These are phyloP conservation scores for Diutina ranongensis DNA, from an alignment of 1,139 yeast genomes.

Conservation along the genomic window DNA sequence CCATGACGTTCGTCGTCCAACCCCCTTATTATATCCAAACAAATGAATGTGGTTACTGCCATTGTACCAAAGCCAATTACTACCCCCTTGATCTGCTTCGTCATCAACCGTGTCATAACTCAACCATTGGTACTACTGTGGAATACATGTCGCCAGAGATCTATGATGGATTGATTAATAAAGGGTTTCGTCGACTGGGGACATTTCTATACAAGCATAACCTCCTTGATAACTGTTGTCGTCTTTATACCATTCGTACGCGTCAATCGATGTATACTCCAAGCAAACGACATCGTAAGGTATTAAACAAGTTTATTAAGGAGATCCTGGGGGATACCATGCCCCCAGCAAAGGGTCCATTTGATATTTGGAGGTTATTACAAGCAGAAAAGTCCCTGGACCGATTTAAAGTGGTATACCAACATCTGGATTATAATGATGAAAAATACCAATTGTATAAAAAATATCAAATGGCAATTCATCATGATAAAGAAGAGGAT, in stretches of 20 bases:
- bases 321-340: constrained; percentile 14
- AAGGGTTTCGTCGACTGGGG: constrained; percentile 78
- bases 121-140: constrained; percentile 39
- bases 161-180: constrained; percentile 56
- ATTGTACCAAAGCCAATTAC: constrained; percentile 31
- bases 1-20: constrained; percentile 7
- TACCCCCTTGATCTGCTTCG: constrained; percentile 21
- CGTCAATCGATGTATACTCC: constrained; percentile 31
- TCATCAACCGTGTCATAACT: constrained; percentile 11
- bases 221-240: constrained; percentile 61
- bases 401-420: constrained; percentile 39
- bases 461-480: constrained; percentile 60
- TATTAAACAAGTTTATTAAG: constrained; percentile 49
- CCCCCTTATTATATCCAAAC: constrained; percentile 8
- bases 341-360: constrained; percentile 10
- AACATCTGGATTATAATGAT: constrained; percentile 36
- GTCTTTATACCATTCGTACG: constrained; percentile 73
- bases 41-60: constrained; percentile 52
- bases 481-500: constrained; percentile 45
- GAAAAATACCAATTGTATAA: constrained; percentile 59
- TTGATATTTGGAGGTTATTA: constrained; percentile 16
- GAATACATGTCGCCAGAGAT: constrained; percentile 35
- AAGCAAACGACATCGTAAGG: constrained; percentile 56
- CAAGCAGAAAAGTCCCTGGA: constrained; percentile 18
- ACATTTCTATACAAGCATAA: constrained; percentile 64